A percentile compares a stretch with the other conserved stretches of the same genome.
Evolutionary conservation across 2,329 filamentous ascomycete species (phyloP).

Genomic region (Rutstroemia sp.): DNA sequence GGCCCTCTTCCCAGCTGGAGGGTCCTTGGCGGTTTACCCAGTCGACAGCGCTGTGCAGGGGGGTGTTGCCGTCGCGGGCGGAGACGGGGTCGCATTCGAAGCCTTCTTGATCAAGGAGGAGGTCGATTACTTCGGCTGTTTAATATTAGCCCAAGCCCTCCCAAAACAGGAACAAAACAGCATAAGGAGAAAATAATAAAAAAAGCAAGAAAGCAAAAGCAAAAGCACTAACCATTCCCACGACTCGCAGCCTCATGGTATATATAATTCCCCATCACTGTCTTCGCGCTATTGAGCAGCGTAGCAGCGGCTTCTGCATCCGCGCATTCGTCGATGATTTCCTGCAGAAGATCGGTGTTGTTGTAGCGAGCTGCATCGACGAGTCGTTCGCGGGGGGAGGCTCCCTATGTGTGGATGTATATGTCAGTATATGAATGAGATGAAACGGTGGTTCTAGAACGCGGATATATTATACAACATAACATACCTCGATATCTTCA

Average conservation of each 20-base stretch:
- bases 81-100: conserved; percentile 79
- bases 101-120: conserved; percentile 73
- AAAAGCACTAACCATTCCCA: not conserved
- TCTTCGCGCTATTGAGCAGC: conserved; percentile 79
- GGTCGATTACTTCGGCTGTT: conserved; percentile 70
- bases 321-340: conserved; percentile 56
- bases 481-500: conserved; percentile 23
- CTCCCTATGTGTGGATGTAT: conserved; percentile 52
- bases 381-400: conserved; percentile 75
- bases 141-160: not conserved
- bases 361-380: conserved; percentile 91
- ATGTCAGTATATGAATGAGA: not conserved
- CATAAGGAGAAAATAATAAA: not conserved
- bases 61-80: conserved; percentile 67
- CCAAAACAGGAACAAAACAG: not conserved
- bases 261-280: conserved; percentile 29
- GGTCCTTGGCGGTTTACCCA: conserved; percentile 62
- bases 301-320: conserved; percentile 66
- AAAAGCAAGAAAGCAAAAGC: conserved; percentile 24
- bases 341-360: conserved; percentile 76
- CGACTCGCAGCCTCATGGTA: not conserved
- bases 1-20: conserved; percentile 49
- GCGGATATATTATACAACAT: not conserved
- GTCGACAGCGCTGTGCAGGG: conserved; percentile 70
- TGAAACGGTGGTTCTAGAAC: not conserved